Evolutionary conservation across 2,329 filamentous ascomycete species (phyloP).

Genomic region (Zopfia rhizophila): DNA sequence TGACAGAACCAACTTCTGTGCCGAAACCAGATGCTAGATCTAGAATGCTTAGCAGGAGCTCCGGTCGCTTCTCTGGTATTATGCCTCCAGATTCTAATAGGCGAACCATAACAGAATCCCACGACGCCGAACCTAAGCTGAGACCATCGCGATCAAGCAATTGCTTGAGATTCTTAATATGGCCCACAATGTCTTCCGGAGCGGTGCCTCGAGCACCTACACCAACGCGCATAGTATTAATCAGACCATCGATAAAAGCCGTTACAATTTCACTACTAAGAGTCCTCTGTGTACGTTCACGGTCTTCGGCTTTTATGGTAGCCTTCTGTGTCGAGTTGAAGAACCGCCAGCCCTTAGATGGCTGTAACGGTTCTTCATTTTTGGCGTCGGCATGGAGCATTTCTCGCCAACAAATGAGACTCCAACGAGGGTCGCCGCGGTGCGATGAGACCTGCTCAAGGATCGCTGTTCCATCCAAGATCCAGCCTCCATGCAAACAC

Average conservation of each 20-base stretch:
- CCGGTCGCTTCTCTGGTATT: constrained; percentile 57
- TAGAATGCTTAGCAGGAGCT: constrained; percentile 53
- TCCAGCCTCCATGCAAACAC: constrained; percentile 61
- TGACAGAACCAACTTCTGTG: constrained; percentile 50
- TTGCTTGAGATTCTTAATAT: constrained; percentile 48
- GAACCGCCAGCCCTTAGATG: constrained; percentile 33
- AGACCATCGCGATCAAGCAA: constrained; percentile 51
- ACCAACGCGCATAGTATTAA: constrained; percentile 58
- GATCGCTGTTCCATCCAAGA: constrained; percentile 54
- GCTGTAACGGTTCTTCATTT: constrained; percentile 28
- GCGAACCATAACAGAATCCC: constrained; percentile 61
- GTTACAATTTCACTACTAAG: constrained; percentile 69
- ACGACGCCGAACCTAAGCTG: constrained; percentile 54
- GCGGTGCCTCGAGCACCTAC: constrained; percentile 53
- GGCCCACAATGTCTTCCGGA: constrained; percentile 45
- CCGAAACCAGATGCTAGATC: constrained; percentile 55
- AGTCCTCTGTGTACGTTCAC: constrained; percentile 54
- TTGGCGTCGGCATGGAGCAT: constrained; percentile 44
- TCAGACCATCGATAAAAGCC: constrained; percentile 64
- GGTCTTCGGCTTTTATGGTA: constrained; percentile 33
- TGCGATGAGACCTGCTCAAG: constrained; percentile 41
- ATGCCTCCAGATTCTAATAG: constrained; percentile 61
- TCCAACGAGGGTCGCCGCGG: constrained; percentile 36
- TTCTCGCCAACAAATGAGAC: constrained; percentile 56
- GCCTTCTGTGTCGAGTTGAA: constrained; percentile 30